Percentiles rank a stretch among this genome's conserved stretches.
These are phyloP conservation scores for Holtermannia corniformis DNA, from an alignment of 768 basidiomycete genomes.

Conservation along the genomic window DNA sequence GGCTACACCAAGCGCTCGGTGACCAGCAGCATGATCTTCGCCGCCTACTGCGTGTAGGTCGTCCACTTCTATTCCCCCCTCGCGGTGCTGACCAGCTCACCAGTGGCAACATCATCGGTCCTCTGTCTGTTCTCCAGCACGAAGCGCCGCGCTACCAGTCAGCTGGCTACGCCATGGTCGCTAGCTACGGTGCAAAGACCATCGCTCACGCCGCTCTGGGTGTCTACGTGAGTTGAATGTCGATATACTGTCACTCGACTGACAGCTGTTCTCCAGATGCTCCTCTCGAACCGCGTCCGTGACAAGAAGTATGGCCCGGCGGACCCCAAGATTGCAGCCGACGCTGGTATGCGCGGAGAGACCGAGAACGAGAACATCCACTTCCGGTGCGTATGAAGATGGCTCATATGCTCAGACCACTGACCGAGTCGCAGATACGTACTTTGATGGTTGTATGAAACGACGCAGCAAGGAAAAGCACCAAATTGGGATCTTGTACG, in stretches of 20 bases:
- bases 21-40: conserved; percentile 35
- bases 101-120: conserved; percentile 35
- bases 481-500: no score
- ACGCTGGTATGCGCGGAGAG: conserved; percentile 39
- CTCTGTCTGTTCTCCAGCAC: conserved; percentile 21
- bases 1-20: conserved; percentile 35
- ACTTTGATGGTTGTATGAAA: no score
- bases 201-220: conserved; percentile 27
- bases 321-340: conserved; percentile 31
- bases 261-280: conserved; percentile 19
- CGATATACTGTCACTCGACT: not conserved
- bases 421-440: not conserved
- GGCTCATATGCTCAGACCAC: not conserved
- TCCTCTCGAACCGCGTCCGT: conserved; percentile 31
- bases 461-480: no score
- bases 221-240: conserved; percentile 13
- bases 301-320: conserved; percentile 33
- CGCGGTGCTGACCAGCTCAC: no score
- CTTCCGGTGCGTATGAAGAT: conserved; percentile 27
- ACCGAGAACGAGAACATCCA: conserved; percentile 37
- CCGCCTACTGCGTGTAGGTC: conserved; percentile 38
- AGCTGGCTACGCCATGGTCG: conserved; percentile 35
- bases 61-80: no score
- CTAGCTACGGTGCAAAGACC: conserved; percentile 30
- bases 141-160: conserved; percentile 38